Conservation (phyloP, 2,329 filamentous ascomycete genomes). For the Aspergillus phoenicis region DNA sequence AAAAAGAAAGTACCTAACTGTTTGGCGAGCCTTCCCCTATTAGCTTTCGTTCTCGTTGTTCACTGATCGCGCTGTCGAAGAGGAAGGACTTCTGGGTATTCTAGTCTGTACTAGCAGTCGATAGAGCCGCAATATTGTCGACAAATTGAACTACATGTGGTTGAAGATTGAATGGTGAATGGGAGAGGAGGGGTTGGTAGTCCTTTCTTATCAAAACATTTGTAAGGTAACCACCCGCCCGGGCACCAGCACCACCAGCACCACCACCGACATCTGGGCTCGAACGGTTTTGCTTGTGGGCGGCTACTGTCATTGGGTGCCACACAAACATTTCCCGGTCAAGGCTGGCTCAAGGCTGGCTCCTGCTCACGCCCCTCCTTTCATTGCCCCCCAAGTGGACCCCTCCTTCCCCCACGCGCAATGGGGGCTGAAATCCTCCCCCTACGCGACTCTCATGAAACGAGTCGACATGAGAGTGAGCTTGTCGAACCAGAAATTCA, state of each 20-base stretch:
- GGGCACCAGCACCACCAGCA: not conserved
- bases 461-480: not conserved
- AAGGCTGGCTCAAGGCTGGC: not conserved
- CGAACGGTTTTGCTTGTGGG: not conserved
- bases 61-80: not conserved
- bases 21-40: not conserved
- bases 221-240: not conserved
- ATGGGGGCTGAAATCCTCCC: not conserved
- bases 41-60: not conserved
- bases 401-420: slow-evolving; percentile 5
- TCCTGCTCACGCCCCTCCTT: slow-evolving; percentile 10
- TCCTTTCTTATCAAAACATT: not conserved
- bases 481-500: no score
- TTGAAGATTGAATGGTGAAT: not conserved
- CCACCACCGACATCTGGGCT: not conserved
- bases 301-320: not conserved
- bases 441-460: not conserved
- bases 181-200: not conserved
- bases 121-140: not conserved
- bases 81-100: not conserved
- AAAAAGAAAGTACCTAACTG: not conserved
- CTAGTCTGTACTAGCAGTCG: not conserved
- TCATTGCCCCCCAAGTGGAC: not conserved
- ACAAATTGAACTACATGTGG: not conserved
- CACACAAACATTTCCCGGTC: not conserved